A percentile compares a stretch with the other conserved stretches of the same genome.
phyloP scores from a whole-genome alignment of 164 flowering plant genomes.

The Echeveria elegans region DNA sequence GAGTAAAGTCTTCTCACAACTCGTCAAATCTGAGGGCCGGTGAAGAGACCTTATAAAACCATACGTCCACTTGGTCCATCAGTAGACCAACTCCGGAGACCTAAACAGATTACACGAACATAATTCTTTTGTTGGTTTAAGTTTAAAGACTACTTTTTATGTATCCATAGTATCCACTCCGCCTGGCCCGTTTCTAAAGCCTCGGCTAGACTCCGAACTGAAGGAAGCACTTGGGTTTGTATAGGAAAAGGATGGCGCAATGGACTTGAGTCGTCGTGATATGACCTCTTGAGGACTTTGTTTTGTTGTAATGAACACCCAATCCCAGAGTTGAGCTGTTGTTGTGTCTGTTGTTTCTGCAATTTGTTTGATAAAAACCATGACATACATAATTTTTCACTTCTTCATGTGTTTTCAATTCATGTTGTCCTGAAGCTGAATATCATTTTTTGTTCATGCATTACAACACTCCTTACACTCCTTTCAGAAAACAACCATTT shows the following conservation, averaged over 20 bases:
- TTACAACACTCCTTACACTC: no score
- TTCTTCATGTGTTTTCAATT: no score
- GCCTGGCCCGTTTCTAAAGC: not conserved
- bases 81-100: not conserved
- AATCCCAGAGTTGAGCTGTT: not conserved
- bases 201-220: not conserved
- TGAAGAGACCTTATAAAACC: constrained; percentile 14
- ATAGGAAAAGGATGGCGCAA: no score
- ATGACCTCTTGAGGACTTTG: no score
- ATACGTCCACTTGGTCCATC: not conserved
- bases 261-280: no score
- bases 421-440: no score
- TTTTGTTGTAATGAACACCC: no score
- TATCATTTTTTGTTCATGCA: no score
- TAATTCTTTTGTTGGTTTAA: not conserved
- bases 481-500: no score
- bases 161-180: not conserved
- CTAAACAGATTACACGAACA: not conserved
- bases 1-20: constrained; percentile 71
- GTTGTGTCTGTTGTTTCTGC: no score
- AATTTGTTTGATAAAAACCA: no score
- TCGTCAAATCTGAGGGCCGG: constrained; percentile 66
- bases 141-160: not conserved
- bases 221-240: not conserved
- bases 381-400: no score